A percentile compares a stretch with the other conserved stretches of the same genome.
These are phyloP conservation scores for Chrysopogon serrulatus DNA, from an alignment of 176 grass and related monocot species.

Conservation along the genomic window DNA sequence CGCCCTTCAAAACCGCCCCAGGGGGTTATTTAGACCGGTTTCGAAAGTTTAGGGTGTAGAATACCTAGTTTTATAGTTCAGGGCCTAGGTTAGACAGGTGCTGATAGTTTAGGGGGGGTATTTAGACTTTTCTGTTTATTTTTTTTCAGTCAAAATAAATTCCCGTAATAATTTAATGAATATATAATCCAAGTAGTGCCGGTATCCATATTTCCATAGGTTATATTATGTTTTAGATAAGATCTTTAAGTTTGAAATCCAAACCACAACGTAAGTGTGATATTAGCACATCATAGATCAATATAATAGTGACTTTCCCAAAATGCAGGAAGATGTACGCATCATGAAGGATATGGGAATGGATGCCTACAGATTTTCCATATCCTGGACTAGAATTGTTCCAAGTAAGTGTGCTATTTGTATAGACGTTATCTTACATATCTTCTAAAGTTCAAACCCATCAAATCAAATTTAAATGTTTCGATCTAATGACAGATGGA, in stretches of 20 bases:
- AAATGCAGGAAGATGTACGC: constrained; percentile 53
- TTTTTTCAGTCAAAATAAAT: not conserved
- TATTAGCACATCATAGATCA: not conserved
- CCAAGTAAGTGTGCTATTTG: constrained; percentile 27
- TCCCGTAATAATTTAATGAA: not conserved
- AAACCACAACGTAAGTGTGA: not conserved
- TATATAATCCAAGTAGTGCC: not conserved
- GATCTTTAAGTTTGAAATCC: not conserved
- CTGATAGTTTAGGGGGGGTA: too few relatives aligned
- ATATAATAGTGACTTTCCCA: not conserved
- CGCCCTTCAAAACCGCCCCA: too few relatives aligned
- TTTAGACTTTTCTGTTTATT: too few relatives aligned
- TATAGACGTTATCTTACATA: not conserved
- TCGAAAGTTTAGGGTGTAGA: too few relatives aligned
- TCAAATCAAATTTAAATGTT: not conserved
- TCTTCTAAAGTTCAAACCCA: not conserved
- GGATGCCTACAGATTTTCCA: constrained; percentile 67
- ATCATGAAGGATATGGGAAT: constrained; percentile 67
- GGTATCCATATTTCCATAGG: not conserved
- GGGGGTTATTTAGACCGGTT: too few relatives aligned
- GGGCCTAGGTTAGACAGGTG: too few relatives aligned
- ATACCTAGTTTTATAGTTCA: too few relatives aligned
- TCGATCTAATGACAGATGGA: constrained; percentile 42
- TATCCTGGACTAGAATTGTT: constrained; percentile 67
- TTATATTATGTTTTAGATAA: not conserved